A percentile compares a stretch with the other conserved stretches of the same genome.
These are phyloP conservation scores for Alternaria sp. DNA, from an alignment of 2,329 filamentous ascomycete genomes.

Conservation along the genomic window DNA sequence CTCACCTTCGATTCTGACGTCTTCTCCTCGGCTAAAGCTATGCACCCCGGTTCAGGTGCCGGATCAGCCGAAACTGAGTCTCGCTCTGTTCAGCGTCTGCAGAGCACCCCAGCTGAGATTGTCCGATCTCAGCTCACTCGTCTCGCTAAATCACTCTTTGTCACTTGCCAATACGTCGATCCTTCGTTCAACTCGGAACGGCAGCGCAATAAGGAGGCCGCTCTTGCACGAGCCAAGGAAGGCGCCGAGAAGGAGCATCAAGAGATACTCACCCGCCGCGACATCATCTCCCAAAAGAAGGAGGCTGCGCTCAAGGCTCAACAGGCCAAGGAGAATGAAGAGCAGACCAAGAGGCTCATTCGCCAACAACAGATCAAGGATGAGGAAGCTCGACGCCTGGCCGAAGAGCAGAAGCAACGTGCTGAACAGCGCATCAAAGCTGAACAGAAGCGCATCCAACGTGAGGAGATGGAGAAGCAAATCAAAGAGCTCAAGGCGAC, in stretches of 20 bases:
- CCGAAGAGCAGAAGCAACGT: slow-evolving; percentile 91
- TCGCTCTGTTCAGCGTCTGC: slow-evolving; percentile 87
- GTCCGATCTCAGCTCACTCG: slow-evolving; percentile 93
- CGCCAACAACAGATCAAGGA: slow-evolving; percentile 88
- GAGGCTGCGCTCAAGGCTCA: slow-evolving; percentile 89
- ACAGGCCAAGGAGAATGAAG: slow-evolving; percentile 89
- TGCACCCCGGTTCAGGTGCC: slow-evolving; percentile 80
- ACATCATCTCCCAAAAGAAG: slow-evolving; percentile 95
- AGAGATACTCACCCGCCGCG: slow-evolving; percentile 83
- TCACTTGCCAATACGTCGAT: slow-evolving; percentile 96
- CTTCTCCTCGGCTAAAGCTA: slow-evolving; percentile 94
- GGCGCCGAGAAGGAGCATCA: slow-evolving; percentile 92
- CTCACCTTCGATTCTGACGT: slow-evolving; percentile 98
- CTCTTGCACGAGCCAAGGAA: slow-evolving; percentile 79
- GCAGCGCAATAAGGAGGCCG: slow-evolving; percentile 77
- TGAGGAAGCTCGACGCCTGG: slow-evolving; percentile 85
- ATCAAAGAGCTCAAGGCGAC: slow-evolving; percentile 93
- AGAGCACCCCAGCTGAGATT: slow-evolving; percentile 97
- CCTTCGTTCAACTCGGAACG: slow-evolving; percentile 84
- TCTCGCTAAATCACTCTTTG: slow-evolving; percentile 86
- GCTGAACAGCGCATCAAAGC: slow-evolving; percentile 84
- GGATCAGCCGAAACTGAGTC: slow-evolving; percentile 88
- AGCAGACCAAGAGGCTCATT: slow-evolving; percentile 84
- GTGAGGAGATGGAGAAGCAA: slow-evolving; percentile 74
- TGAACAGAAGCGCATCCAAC: slow-evolving; percentile 53